phyloP scores from a whole-genome alignment of 1,284 basidiomycete genomes.

The Trichosporon faecale region DNA sequence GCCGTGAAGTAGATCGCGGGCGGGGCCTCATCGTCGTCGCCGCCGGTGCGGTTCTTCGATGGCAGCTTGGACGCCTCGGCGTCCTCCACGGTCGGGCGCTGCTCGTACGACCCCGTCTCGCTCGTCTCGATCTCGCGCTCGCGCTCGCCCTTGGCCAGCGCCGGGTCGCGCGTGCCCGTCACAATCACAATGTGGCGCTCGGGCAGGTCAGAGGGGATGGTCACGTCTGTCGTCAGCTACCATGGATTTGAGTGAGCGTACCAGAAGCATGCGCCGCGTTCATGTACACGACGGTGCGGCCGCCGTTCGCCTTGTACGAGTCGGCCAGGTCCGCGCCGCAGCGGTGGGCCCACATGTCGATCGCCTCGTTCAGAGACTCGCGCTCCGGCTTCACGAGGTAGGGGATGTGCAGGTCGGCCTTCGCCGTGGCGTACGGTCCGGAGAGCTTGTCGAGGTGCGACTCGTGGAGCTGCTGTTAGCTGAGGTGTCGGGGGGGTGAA shows the following conservation, averaged over 20 bases:
- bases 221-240: slow-evolving; percentile 14
- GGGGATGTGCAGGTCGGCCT: slow-evolving; percentile 33
- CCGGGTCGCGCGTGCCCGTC: slow-evolving; percentile 36
- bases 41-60: slow-evolving; percentile 30
- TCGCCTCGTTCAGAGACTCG: slow-evolving; percentile 28
- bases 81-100: slow-evolving; percentile 1
- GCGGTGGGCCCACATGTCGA: slow-evolving; percentile 37
- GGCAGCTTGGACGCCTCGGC: slow-evolving; percentile 34
- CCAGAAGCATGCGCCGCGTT: slow-evolving; percentile 18
- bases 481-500: not conserved
- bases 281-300: slow-evolving; percentile 17
- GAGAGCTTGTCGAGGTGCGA: slow-evolving; percentile 29
- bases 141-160: slow-evolving; percentile 18
- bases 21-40: slow-evolving; percentile 48
- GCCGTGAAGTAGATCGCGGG: slow-evolving; percentile 62
- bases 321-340: slow-evolving; percentile 39
- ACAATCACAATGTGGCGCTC: slow-evolving; percentile 36
- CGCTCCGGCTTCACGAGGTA: slow-evolving; percentile 26
- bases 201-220: slow-evolving; percentile 25
- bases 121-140: slow-evolving; percentile 12
- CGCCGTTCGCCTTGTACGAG: slow-evolving; percentile 14
- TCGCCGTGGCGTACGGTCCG: slow-evolving; percentile 21
- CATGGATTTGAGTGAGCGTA: not conserved
- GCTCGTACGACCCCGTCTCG: slow-evolving; percentile 14
- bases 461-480: slow-evolving; percentile 39